Percentiles rank a stretch among this genome's conserved stretches.
These are phyloP conservation scores for Botrytis hyacinthi DNA, from an alignment of 2,329 filamentous ascomycete species.

Conservation along the genomic window DNA sequence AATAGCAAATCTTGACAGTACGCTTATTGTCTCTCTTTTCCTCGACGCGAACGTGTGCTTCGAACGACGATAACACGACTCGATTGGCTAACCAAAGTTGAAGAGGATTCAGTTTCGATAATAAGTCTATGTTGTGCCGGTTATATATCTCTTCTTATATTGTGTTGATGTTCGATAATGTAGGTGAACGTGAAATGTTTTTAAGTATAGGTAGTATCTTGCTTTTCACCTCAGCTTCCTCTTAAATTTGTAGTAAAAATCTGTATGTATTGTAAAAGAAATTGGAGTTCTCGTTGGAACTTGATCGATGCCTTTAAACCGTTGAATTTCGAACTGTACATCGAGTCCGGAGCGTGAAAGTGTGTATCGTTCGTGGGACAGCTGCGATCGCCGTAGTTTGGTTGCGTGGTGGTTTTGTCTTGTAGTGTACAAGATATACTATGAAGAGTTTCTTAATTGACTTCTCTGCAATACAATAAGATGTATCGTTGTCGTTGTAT, in stretches of 20 bases:
- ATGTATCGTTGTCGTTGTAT: background rate
- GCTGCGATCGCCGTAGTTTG: background rate
- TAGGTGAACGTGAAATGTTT: background rate
- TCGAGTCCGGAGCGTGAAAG: constrained; percentile 22
- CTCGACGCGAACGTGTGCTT: background rate
- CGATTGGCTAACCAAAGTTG: background rate
- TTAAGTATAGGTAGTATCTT: background rate
- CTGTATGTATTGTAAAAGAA: constrained; percentile 34
- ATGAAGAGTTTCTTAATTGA: background rate
- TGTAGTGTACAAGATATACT: background rate
- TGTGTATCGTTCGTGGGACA: background rate
- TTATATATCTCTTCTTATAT: background rate
- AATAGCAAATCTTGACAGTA: background rate
- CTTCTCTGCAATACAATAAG: background rate
- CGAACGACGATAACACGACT: background rate
- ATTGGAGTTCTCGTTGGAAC: constrained; percentile 31
- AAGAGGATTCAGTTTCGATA: background rate
- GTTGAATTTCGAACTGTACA: constrained; percentile 26
- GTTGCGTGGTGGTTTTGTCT: background rate
- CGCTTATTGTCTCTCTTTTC: background rate
- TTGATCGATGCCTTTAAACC: constrained; percentile 26
- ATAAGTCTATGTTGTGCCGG: background rate
- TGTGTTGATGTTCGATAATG: background rate
- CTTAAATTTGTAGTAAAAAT: constrained; percentile 14
- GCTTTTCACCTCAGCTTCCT: constrained; percentile 21